Evolutionary conservation across 305 asterid genomes (phyloP).

Genomic region (Fraxinus sp.): DNA sequence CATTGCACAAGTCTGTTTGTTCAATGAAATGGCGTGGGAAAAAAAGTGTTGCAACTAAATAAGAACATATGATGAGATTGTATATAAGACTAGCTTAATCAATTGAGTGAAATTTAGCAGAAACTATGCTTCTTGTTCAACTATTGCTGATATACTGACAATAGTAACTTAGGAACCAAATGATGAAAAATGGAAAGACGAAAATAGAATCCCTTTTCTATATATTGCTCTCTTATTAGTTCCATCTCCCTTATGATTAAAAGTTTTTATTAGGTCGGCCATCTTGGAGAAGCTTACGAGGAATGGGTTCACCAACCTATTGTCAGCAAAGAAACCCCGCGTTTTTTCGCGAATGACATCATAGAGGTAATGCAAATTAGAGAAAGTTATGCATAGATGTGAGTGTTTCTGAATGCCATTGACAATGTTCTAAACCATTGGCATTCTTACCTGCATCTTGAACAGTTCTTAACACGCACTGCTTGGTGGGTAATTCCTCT

Average conservation of each 20-base stretch:
- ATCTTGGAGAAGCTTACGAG: conserved; percentile 78
- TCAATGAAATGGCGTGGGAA: background rate
- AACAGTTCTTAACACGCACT: conserved; percentile 70
- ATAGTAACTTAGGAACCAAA: background rate
- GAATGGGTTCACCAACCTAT: conserved; percentile 85
- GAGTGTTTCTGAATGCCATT: background rate
- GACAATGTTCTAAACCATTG: background rate
- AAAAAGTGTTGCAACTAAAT: background rate
- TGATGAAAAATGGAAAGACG: background rate
- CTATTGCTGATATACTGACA: background rate
- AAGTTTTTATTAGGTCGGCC: conserved; percentile 59
- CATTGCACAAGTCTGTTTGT: background rate
- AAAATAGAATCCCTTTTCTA: background rate
- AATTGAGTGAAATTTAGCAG: background rate
- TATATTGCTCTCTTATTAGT: background rate
- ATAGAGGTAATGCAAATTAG: conserved; percentile 49
- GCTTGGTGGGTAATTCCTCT: conserved; percentile 82
- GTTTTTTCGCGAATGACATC: conserved; percentile 46
- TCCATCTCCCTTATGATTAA: conserved; percentile 10
- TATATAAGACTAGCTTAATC: background rate
- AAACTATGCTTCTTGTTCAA: background rate
- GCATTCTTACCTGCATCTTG: conserved; percentile 14
- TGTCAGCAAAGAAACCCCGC: conserved; percentile 57
- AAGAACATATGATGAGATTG: background rate
- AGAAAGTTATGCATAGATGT: background rate